Percentiles rank a stretch among this genome's conserved stretches.
Evolutionary conservation across 768 basidiomycete genomes (phyloP).

Genomic region (Pholiota microspora): DNA sequence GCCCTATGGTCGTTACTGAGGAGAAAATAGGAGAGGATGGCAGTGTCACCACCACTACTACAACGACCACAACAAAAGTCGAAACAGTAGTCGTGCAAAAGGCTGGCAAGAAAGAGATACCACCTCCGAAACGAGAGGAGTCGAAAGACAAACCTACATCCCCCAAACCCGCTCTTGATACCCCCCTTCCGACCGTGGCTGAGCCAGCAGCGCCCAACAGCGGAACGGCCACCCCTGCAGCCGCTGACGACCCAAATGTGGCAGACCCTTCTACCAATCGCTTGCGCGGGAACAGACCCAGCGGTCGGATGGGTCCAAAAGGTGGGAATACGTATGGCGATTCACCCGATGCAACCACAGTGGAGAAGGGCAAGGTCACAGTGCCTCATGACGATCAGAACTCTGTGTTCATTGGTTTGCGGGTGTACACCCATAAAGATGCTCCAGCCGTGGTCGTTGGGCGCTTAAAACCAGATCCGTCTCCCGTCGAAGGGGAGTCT

Average conservation of each 20-base stretch:
- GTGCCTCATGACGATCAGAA: conserved; percentile 32
- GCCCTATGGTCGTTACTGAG: conserved; percentile 20
- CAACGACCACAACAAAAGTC: conserved; percentile 28
- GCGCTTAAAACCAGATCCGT: conserved; percentile 25
- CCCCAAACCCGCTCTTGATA: not conserved
- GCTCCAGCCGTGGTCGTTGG: conserved; percentile 32
- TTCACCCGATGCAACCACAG: not conserved
- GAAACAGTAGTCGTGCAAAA: conserved; percentile 24
- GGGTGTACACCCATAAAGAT: conserved; percentile 46
- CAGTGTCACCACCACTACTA: conserved; percentile 26
- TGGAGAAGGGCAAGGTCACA: conserved; percentile 20
- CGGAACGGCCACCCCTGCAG: conserved; percentile 14
- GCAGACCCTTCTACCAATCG: conserved; percentile 4
- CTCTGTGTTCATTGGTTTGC: conserved; percentile 37
- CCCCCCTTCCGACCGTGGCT: not conserved
- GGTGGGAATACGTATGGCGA: not conserved
- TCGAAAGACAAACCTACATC: not conserved
- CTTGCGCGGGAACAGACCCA: not conserved
- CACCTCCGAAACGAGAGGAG: not conserved
- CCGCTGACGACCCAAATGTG: conserved; percentile 8
- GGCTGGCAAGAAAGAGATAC: conserved; percentile 1
- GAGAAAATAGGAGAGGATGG: conserved; percentile 22
- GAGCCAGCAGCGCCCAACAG: not conserved
- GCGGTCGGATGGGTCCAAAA: not conserved
- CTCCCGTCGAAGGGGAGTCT: not conserved